Base-by-base conservation (phyloP, 1,284 basidiomycete species). In the Rhodotorula glutinis region DNA sequence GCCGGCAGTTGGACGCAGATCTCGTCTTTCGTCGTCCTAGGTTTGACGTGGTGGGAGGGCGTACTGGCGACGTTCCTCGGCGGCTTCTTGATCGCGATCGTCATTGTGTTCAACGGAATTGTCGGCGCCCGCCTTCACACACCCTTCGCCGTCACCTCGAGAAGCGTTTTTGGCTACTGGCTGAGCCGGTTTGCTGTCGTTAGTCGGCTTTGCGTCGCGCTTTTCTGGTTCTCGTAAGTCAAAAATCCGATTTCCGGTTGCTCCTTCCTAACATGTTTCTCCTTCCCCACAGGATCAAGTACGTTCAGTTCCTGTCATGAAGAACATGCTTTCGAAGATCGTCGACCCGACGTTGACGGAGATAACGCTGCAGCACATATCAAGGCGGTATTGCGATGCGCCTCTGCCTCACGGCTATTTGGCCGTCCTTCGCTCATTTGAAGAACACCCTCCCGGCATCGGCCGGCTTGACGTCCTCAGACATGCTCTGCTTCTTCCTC, bases 111-210 rank as follows among this genome's bases (percentile, higher is more conserved):
- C 25, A 63, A 62, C 60, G 62, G 65, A 29, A 59, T 62, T 41
- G 46, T 63, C 54, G 60, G 61, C 23, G 63, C 66, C 11, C 56
- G 53, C 4, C 64, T 66, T 0, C 64, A 67, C 57, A 62, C 60
- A 0, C 70, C 70, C 1, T 91, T 90, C 76, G 86, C 88, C 0
- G 84, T 91, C 49, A 81, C 90, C 13, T 87, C 87, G 69, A 83
- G 89, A 7, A 87, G 87, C 1, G 88, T 87, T 0, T 91, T 88
- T 75, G 89, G 89, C 0, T 90, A 89, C 79, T 89, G 87, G 83
- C 83, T 90, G 49, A 74, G 71, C 16, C 76, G 88, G 75, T 89
- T 89, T 77, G 86, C 84, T 69, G 87, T 91, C 60, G 78, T 65
- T 19, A 53, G 40, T 8, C 61, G 65, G 4, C 53, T 62, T 43